Base-by-base conservation (phyloP, 2,329 filamentous ascomycete genomes). In the Alternaria sp. region DNA sequence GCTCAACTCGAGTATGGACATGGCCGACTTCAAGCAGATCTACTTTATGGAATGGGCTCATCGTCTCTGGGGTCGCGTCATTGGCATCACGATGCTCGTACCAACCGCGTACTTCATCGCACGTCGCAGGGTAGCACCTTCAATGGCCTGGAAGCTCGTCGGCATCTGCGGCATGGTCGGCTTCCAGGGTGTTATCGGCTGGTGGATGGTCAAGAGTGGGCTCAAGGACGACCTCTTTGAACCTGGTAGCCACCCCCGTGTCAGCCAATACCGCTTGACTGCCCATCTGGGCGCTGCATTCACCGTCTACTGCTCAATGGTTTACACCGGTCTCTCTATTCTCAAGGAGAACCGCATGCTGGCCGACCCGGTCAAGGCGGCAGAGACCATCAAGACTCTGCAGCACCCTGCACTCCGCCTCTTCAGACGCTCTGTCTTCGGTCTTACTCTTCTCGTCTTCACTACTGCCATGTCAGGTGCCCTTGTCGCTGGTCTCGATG, bases 31-130 rank as follows among this genome's bases (percentile, higher is more conserved):
- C 84, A 97, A 98, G 82, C 91, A 96, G 79, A 99, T 99, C 70
- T 99, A 98, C 86, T 99, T 91, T 81, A 98, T 98, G 96, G 96
- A 99, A 85, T 99, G 96, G 96, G 89, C 90, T 46, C 96, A 99
- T 81, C 89, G 96, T 28, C 86, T 97, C 59, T 98, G 96, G 94
- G 96, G 96, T 49, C 90, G 96, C 68, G 86, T 97, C 72, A 92
- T 99, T 61, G 96, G 96, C 62, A 81, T 98, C 66, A 91, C 93
- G 54, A 97, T 98, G 80, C 89, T 97, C 51, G 77, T 97, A 1
- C 96, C 96, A 2, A 92, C 95, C 8, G 81, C 91, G 59, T 98
- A 97, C 85, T 96, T 98, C 77, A 87, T 97, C 75, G 90, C 90
- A 19, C 89, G 91, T 46, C 89, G 91, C 69, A 88, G 89, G 65